Evolutionary conservation across 768 basidiomycete genomes (phyloP).

Genomic region (Kwoniella pini): DNA sequence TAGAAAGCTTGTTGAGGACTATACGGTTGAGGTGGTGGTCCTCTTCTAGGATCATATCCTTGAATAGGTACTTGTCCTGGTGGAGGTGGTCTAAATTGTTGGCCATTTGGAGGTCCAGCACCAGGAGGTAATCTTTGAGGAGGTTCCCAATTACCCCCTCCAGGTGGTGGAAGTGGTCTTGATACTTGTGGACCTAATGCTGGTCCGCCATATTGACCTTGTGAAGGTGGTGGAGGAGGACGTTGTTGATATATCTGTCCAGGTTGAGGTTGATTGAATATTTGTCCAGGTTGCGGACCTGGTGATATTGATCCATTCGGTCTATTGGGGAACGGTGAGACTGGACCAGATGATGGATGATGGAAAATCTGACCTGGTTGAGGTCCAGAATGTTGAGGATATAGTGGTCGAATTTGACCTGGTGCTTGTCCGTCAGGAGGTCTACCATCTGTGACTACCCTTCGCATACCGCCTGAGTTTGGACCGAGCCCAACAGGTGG

Average conservation of each 20-base stretch:
- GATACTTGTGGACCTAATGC: not conserved
- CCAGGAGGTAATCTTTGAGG: constrained; percentile 26
- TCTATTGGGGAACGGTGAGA: constrained; percentile 24
- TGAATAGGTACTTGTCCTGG: not conserved
- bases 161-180: constrained; percentile 22
- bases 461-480: constrained; percentile 23
- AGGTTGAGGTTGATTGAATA: constrained; percentile 31
- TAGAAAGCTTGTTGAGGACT: constrained; percentile 14
- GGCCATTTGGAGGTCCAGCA: constrained; percentile 22
- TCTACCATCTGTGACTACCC: constrained; percentile 43
- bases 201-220: constrained; percentile 2
- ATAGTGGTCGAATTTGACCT: constrained; percentile 15
- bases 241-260: constrained; percentile 17
- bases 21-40: constrained; percentile 7
- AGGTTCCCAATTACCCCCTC: constrained; percentile 18
- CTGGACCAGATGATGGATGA: constrained; percentile 31
- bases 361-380: constrained; percentile 54
- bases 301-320: constrained; percentile 4
- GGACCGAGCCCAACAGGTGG: constrained; percentile 9
- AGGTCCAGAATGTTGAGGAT: constrained; percentile 37
- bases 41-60: constrained; percentile 16
- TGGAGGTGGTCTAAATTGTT: constrained; percentile 4
- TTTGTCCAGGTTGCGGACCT: constrained; percentile 48
- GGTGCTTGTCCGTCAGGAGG: constrained; percentile 10
- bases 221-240: constrained; percentile 2